Base-by-base conservation (phyloP, 2,329 filamentous ascomycete species). In the Gnomoniopsis sp. region DNA sequence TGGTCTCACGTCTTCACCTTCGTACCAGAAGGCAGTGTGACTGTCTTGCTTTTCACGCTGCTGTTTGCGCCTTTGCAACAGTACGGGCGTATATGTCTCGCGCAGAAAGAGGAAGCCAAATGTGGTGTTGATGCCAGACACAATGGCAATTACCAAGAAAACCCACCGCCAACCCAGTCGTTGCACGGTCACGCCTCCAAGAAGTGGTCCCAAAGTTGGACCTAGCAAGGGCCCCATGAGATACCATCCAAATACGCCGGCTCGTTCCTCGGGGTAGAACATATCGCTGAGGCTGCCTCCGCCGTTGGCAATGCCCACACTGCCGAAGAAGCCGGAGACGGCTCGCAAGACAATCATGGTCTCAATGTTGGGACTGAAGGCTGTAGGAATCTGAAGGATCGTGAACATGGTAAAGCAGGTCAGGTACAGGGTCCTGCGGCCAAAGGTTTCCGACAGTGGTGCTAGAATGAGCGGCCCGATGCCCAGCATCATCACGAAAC, bases 221-320 rank as follows among this genome's bases (percentile, higher is more conserved):
- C 58, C 58, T 8, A 60, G 30, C 14, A 60, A n/a, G 14, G 58
- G 58, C 4, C 58, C 58, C 15, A 60, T 49, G 14, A 60, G 49
- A 22, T 60, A 60, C 54, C 58, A 60, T 7, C 58, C 58, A 22
- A 57, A 60, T 1, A 60, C 49, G 21, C 49, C 46, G 7, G 58
- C 54, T 22, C 58, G 53, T 44, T 60, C 58, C 10, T 57, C 49
- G 23, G 58, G 26, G 19, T 23, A 38, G n/a, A 60, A 60, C 57
- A 59, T 61, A n/a, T 61, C 59, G 19, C 55, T 61, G 17, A 61
- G 58, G 1, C 56, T 55, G 8, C 59, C 59, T 17, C 59, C 57
- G 7, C 59, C 59, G 34, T 55, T 58, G n/a, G 57, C 56, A 12
- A 61, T 58, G n/a, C 55, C 51, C 34, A 61, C 53, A 12, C 59